These are phyloP conservation scores for Phlebiopsis flavidoalba DNA, from an alignment of 768 basidiomycete species.

Conservation along the genomic window DNA sequence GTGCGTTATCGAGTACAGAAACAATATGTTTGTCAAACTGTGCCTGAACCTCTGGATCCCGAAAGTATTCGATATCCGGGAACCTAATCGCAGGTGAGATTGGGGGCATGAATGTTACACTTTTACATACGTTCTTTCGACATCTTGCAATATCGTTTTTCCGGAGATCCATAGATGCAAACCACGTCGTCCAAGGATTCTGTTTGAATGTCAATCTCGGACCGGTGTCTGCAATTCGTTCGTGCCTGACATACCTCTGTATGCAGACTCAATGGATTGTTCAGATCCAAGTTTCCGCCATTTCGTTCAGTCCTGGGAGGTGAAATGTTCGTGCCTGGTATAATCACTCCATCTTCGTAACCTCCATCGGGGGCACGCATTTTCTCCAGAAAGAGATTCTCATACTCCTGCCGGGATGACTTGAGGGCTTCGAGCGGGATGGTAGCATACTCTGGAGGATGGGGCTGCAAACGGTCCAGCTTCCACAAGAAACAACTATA, in stretches of 20 bases:
- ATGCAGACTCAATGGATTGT: constrained; percentile 80
- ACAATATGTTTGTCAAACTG: constrained; percentile 84
- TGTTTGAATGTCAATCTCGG: constrained; percentile 24
- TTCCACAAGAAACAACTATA: constrained; percentile 63
- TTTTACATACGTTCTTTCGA: constrained; percentile 81
- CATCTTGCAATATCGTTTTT: constrained; percentile 91
- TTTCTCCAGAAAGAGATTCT: constrained; percentile 54
- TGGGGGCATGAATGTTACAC: background rate
- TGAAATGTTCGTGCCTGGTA: constrained; percentile 44
- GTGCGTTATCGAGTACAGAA: constrained; percentile 75
- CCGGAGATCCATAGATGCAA: constrained; percentile 80
- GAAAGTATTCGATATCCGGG: constrained; percentile 94
- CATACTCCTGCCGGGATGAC: constrained; percentile 50
- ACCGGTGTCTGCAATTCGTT: background rate
- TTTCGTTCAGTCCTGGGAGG: constrained; percentile 21
- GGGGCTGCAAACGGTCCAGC: constrained; percentile 59
- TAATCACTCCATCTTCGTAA: constrained; percentile 61
- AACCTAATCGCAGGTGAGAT: constrained; percentile 51
- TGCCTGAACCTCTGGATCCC: constrained; percentile 64
- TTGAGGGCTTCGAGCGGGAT: constrained; percentile 33
- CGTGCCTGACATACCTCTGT: constrained; percentile 46
- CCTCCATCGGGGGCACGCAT: constrained; percentile 85
- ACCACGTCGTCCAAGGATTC: constrained; percentile 98
- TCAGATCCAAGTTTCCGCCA: constrained; percentile 51
- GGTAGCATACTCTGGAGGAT: constrained; percentile 30